These are phyloP conservation scores for Aspergillus proliferans DNA, from an alignment of 2,329 filamentous ascomycete genomes.

Conservation along the genomic window DNA sequence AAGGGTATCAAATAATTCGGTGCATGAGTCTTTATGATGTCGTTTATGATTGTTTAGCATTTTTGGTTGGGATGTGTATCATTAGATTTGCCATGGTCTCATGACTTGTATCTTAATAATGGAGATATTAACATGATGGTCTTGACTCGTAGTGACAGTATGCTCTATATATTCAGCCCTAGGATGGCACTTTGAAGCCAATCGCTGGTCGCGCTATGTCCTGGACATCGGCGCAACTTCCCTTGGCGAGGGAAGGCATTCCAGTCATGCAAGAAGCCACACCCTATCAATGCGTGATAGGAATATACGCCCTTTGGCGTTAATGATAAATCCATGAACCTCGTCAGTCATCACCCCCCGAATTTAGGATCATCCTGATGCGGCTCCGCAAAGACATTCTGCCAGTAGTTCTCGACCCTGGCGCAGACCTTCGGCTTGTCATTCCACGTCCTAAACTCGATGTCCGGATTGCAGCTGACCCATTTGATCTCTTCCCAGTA, in stretches of 20 bases:
- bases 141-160: neutral
- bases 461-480: conserved; percentile 34
- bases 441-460: conserved; percentile 29
- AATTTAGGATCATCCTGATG: conserved; percentile 29
- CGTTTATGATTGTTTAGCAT: neutral
- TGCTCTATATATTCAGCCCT: too few relatives aligned
- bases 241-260: too few relatives aligned
- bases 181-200: neutral
- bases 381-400: conserved; percentile 28
- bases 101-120: conserved; percentile 5
- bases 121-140: neutral
- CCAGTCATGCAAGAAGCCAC: too few relatives aligned
- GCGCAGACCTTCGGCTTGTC: conserved; percentile 25
- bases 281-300: neutral
- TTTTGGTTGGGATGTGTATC: conserved; percentile 1
- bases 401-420: conserved; percentile 29
- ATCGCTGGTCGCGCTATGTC: too few relatives aligned
- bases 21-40: neutral
- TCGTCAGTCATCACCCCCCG: conserved; percentile 5
- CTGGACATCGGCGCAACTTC: too few relatives aligned
- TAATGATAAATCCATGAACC: neutral
- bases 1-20: conserved; percentile 33
- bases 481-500: conserved; percentile 39
- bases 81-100: neutral
- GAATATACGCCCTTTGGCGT: neutral